These are phyloP conservation scores for Berberis thunbergii DNA, from an alignment of 164 flowering plant species.

Conservation along the genomic window DNA sequence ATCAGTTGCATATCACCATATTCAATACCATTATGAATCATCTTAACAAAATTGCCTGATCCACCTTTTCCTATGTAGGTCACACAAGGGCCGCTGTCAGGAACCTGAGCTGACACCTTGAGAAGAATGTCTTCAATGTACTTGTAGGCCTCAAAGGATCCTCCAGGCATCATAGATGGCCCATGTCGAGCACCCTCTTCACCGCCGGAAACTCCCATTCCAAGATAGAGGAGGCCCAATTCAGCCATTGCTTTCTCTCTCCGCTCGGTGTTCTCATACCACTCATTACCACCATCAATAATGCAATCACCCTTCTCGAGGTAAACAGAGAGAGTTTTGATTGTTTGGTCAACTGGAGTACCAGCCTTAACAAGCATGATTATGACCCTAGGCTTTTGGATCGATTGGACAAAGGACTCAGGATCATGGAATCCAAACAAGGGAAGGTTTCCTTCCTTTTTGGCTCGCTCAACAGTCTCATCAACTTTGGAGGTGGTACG, in stretches of 20 bases:
- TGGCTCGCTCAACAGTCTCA: constrained; percentile 56
- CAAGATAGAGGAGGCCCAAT: constrained; percentile 53
- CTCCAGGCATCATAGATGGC: constrained; percentile 82
- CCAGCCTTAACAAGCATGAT: constrained; percentile 81
- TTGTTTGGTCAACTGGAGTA: constrained; percentile 69
- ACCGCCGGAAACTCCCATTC: constrained; percentile 86
- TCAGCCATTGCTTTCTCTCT: constrained; percentile 47
- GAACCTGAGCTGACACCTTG: constrained; percentile 70
- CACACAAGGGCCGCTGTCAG: constrained; percentile 72
- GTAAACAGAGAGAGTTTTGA: constrained; percentile 47
- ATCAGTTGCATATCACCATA: constrained; percentile 78
- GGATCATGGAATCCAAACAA: constrained; percentile 49
- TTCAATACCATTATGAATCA: constrained; percentile 78
- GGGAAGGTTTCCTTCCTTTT: constrained; percentile 52
- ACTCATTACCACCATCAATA: constrained; percentile 71
- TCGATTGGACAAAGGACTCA: constrained; percentile 47
- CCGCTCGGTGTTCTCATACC: constrained; percentile 78
- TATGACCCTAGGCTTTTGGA: constrained; percentile 55
- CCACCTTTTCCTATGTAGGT: constrained; percentile 73
- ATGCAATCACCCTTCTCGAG: constrained; percentile 66
- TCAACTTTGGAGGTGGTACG: constrained; percentile 56
- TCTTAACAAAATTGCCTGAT: constrained; percentile 71
- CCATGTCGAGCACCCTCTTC: constrained; percentile 79
- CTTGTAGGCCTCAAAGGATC: constrained; percentile 56
- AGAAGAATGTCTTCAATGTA: constrained; percentile 56